A percentile compares a stretch with the other conserved stretches of the same genome.
phyloP scores from a whole-genome alignment of 768 basidiomycete species.

The Gautieria morchelliformis region DNA sequence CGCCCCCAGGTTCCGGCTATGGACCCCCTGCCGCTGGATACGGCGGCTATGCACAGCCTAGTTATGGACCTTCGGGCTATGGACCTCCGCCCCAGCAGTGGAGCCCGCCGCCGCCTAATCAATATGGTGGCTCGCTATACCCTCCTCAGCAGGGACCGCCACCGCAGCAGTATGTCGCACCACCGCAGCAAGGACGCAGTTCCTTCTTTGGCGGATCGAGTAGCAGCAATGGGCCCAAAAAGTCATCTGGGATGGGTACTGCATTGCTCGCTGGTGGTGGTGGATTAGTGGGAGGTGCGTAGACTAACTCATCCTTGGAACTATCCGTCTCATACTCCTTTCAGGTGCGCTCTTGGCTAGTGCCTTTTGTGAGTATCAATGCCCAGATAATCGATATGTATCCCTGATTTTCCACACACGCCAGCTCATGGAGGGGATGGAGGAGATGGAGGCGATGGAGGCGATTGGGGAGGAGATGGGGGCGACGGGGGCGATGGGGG shows the following conservation, averaged over 20 bases:
- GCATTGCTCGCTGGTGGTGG: constrained; percentile 47
- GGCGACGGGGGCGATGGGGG: constrained; percentile 8
- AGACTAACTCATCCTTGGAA: constrained; percentile 42
- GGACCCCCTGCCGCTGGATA: constrained; percentile 15
- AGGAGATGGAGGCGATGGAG: background rate
- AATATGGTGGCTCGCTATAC: constrained; percentile 12
- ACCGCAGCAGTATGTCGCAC: constrained; percentile 11
- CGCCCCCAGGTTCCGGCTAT: constrained; percentile 18
- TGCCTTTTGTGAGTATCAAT: constrained; percentile 1
- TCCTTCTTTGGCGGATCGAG: constrained; percentile 19
- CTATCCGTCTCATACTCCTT: background rate
- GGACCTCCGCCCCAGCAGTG: constrained; percentile 17
- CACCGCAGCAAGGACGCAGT: background rate
- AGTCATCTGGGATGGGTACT: constrained; percentile 36
- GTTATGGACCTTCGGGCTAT: constrained; percentile 11
- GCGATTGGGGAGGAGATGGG: background rate
- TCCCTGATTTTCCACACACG: background rate
- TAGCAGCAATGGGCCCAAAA: constrained; percentile 26
- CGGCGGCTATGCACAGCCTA: constrained; percentile 17
- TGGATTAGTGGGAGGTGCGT: constrained; percentile 54
- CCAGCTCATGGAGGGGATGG: constrained; percentile 5
- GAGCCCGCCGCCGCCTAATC: constrained; percentile 8
- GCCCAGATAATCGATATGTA: background rate
- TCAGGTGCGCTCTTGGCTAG: background rate
- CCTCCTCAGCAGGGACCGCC: constrained; percentile 10